These are phyloP conservation scores for Neofusicoccum parvum DNA, from an alignment of 2,329 filamentous ascomycete genomes.

Conservation along the genomic window DNA sequence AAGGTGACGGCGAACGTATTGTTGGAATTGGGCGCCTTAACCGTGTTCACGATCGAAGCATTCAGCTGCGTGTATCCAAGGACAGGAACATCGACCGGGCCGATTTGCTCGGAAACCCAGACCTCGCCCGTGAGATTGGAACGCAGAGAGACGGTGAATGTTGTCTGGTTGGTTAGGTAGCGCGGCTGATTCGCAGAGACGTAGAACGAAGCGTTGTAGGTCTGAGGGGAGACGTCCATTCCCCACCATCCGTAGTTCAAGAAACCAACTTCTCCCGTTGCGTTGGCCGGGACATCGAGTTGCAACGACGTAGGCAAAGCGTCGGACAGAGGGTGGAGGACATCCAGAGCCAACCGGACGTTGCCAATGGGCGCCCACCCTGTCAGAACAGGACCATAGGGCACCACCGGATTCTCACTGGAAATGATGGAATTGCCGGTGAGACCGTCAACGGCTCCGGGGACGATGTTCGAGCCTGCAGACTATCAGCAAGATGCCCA, in stretches of 20 bases:
- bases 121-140: conserved; percentile 45
- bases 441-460: conserved; percentile 26
- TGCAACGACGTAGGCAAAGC: conserved; percentile 48
- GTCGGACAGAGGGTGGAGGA: conserved; percentile 47
- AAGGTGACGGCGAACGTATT: conserved; percentile 57
- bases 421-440: conserved; percentile 28
- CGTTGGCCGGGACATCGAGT: conserved; percentile 39
- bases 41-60: conserved; percentile 45
- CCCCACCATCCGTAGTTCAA: conserved; percentile 56
- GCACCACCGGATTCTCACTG: conserved; percentile 32
- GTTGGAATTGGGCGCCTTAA: conserved; percentile 50
- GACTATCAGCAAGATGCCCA: neutral
- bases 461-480: conserved; percentile 27
- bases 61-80: conserved; percentile 36
- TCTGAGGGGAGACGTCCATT: conserved; percentile 51
- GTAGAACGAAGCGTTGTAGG: conserved; percentile 56
- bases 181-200: conserved; percentile 40
- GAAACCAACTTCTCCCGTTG: conserved; percentile 49
- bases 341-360: conserved; percentile 41
- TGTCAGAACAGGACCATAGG: conserved; percentile 31
- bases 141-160: conserved; percentile 44
- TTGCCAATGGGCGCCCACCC: conserved; percentile 37
- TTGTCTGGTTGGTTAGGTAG: conserved; percentile 36
- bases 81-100: conserved; percentile 28
- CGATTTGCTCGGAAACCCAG: conserved; percentile 39